Percentiles rank a stretch among this genome's conserved stretches.
Conservation (phyloP, 306 rosid species). For the Malus sylvestris region DNA sequence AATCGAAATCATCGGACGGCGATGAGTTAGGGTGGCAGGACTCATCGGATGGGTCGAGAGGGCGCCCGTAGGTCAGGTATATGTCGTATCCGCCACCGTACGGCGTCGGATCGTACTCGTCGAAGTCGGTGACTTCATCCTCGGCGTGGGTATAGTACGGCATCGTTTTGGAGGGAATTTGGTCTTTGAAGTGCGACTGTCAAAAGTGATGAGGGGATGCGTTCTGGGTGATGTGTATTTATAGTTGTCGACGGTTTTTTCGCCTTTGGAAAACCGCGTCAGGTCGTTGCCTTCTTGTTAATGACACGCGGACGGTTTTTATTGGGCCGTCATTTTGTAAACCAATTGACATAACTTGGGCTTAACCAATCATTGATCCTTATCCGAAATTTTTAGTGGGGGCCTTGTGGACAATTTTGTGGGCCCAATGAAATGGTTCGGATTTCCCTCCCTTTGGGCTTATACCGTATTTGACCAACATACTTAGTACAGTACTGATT, state of each 20-base stretch:
- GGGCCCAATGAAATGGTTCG: background rate
- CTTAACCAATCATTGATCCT: background rate
- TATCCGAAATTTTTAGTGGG: background rate
- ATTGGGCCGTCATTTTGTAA: background rate
- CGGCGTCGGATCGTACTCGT: conserved; percentile 47
- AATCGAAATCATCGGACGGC: conserved; percentile 43
- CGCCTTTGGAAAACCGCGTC: background rate
- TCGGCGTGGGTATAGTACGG: conserved; percentile 33
- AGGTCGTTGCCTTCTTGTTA: background rate
- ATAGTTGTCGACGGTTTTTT: background rate
- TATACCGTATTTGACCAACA: no score
- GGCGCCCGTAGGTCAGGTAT: conserved; percentile 36
- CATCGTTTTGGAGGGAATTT: conserved; percentile 5
- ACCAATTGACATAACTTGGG: background rate
- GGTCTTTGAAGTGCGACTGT: background rate
- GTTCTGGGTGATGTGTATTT: background rate
- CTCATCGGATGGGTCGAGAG: conserved; percentile 33
- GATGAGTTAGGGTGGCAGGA: conserved; percentile 48
- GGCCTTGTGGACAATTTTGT: background rate
- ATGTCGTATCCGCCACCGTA: conserved; percentile 41
- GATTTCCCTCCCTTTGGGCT: no score
- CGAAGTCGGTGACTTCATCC: conserved; percentile 31
- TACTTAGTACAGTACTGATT: no score
- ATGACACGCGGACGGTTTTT: background rate
- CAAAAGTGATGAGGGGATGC: background rate